A percentile compares a stretch with the other conserved stretches of the same genome.
These are phyloP conservation scores for Monilinia fructigena DNA, from an alignment of 2,329 filamentous ascomycete genomes.

Conservation along the genomic window DNA sequence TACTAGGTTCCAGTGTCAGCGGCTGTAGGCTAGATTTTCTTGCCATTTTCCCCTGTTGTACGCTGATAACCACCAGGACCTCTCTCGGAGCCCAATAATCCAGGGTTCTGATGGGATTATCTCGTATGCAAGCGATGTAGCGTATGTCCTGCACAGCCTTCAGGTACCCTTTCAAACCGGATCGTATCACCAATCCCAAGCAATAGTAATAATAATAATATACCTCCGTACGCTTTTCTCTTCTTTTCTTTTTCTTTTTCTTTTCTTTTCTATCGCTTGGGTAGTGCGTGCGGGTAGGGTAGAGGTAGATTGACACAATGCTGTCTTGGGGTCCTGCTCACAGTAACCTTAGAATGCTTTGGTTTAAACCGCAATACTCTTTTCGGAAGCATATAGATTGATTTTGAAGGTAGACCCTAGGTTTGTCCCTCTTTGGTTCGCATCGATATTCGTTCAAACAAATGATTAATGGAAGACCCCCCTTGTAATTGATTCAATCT, in stretches of 20 bases:
- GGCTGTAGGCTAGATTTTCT: conserved; percentile 38
- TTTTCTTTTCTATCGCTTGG: conserved; percentile 20
- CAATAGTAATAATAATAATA: conserved; percentile 23
- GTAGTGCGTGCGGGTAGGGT: conserved; percentile 27
- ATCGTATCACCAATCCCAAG: conserved; percentile 29
- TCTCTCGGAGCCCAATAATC: conserved; percentile 18
- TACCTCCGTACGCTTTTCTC: conserved; percentile 22
- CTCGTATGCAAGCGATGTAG: conserved; percentile 28
- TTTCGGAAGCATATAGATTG: conserved; percentile 9
- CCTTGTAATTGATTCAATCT: conserved; percentile 3
- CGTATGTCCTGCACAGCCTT: conserved; percentile 30
- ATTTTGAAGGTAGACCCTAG: conserved; percentile 2
- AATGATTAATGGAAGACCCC: neutral
- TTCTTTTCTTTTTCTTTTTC: neutral
- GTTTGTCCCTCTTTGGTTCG: neutral
- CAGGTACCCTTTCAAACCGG: conserved; percentile 24
- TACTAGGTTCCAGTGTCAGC: conserved; percentile 34
- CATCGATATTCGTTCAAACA: neutral
- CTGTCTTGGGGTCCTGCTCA: conserved; percentile 10
- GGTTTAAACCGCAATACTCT: neutral
- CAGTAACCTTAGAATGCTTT: neutral
- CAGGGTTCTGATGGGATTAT: conserved; percentile 25
- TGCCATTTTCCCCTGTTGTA: conserved; percentile 34
- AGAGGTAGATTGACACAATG: conserved; percentile 16
- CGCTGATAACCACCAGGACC: conserved; percentile 23